Evolutionary conservation across 345 rosid genomes (phyloP), one percentile per base, ranked within the genome.

Genomic region (Gossypioides kirkii): DNA sequence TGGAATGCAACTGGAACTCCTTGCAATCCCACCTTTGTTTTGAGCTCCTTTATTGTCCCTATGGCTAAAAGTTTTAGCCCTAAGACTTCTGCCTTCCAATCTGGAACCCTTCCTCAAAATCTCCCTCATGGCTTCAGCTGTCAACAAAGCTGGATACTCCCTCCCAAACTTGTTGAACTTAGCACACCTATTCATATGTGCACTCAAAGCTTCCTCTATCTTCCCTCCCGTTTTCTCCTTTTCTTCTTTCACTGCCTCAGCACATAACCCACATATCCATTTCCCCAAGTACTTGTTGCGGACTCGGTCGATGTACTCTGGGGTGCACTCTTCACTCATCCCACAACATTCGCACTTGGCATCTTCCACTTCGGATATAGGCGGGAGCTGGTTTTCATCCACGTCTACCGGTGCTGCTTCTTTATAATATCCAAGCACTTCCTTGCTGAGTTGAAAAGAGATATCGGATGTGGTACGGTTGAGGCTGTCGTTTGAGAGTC

Each of bases 291-390:
- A 95, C 85, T 80, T 88, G 73, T 70, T 78, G 5, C 94, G 84
- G 20, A 90, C 86, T 2, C 78, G 79, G 23, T 86, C 94, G n/a
- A 92, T 86, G 88, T 91, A 95, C 84, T 89, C 91, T 0, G 78
- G 76, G 1, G 98, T 92, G 83, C 90, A 92, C 89, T 92, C 97
- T 80, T 95, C 97, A 11, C 79, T 81, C 96, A 95, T 88, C 36
- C 94, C 97, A 38, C 99, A 95, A 32, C 99, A 92, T 83, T 95
- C 91, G 41, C 98, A 95, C 76, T 89, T 88, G 9, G 90, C 91
- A 61, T 88, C 88, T 78, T 85, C 93, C 1, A 89, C 94, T 80
- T 91, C 97, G 0, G 90, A 87, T 70, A 92, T 90, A 1, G 89
- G 78, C 10, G 85, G 82, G 1, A 89, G 86, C 17, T 63, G 58